These are phyloP conservation scores for Flueggea neowawraea DNA, from an alignment of 441 rosid species.

Conservation along the genomic window DNA sequence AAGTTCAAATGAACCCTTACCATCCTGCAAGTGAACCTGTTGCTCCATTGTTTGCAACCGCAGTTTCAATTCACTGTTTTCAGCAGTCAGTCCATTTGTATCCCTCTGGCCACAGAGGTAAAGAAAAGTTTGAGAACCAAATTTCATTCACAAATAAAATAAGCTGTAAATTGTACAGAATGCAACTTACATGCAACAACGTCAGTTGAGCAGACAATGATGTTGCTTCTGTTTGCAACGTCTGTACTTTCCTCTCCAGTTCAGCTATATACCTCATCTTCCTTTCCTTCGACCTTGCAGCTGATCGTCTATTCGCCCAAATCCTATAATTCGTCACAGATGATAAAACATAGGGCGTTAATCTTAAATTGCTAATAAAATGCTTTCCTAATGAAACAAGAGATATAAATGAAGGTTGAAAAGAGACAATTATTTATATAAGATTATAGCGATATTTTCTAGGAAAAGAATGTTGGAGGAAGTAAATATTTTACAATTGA, in stretches of 20 bases:
- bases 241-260: slow-evolving; percentile 97
- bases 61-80: slow-evolving; percentile 91
- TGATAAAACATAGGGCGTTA: neutral
- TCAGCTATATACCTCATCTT: slow-evolving; percentile 97
- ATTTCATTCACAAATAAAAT: neutral
- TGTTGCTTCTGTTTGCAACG: slow-evolving; percentile 95
- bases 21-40: slow-evolving; percentile 97
- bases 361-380: too few species aligned
- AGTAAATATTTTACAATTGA: neutral
- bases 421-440: too few species aligned
- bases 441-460: too few species aligned
- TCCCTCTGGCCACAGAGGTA: slow-evolving; percentile 79
- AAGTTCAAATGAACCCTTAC: slow-evolving; percentile 37
- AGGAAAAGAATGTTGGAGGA: too few species aligned
- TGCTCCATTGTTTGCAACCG: slow-evolving; percentile 97
- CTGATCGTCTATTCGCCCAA: slow-evolving; percentile 99
- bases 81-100: slow-evolving; percentile 86
- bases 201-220: slow-evolving; percentile 94
- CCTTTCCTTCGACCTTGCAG: slow-evolving; percentile 99
- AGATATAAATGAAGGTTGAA: too few species aligned
- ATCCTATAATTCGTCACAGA: slow-evolving; percentile 41
- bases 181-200: slow-evolving; percentile 65
- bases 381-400: too few species aligned
- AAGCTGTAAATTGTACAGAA: too few species aligned
- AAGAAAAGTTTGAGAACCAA: slow-evolving; percentile 1